phyloP scores from a whole-genome alignment of 106 monocot genomes.

The Dactylorhiza incarnata region DNA sequence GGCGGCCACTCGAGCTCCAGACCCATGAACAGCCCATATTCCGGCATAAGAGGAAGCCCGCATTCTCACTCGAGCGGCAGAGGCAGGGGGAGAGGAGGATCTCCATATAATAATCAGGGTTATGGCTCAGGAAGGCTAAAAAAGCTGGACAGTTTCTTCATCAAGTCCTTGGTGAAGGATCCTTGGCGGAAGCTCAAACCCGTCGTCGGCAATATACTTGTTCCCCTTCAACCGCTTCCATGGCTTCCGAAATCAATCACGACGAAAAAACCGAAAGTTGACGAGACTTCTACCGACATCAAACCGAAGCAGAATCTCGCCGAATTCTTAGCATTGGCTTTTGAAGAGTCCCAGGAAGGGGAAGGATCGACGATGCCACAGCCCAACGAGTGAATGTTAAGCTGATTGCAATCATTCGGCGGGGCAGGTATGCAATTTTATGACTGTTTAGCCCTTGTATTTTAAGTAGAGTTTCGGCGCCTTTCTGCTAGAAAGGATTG shows the following conservation, averaged over 20 bases:
- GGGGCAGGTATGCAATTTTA: too few species aligned
- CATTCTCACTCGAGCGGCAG: conserved; percentile 20
- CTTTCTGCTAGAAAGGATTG: too few species aligned
- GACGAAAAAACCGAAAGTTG: conserved; percentile 22
- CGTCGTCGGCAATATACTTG: conserved; percentile 39
- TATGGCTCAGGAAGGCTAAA: background rate
- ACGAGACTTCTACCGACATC: conserved; percentile 9
- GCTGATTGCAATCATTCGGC: too few species aligned
- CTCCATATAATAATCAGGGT: background rate
- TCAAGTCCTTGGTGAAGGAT: conserved; percentile 36
- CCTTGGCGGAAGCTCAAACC: conserved; percentile 49
- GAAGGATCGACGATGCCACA: background rate
- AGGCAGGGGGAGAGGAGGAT: conserved; percentile 24
- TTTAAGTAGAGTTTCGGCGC: too few species aligned
- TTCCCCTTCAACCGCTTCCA: conserved; percentile 12
- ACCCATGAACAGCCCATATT: background rate
- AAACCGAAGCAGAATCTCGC: conserved; percentile 28
- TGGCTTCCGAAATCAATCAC: conserved; percentile 44
- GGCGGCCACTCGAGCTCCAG: background rate
- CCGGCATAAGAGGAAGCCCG: conserved; percentile 13
- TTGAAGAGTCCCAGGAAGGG: conserved; percentile 30
- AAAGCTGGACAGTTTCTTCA: conserved; percentile 7
- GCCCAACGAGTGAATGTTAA: background rate
- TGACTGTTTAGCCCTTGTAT: too few species aligned
- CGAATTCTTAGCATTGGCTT: conserved; percentile 34